Evolutionary conservation across 2,329 filamentous ascomycete species (phyloP).

Genomic region (Aspergillus sp.): DNA sequence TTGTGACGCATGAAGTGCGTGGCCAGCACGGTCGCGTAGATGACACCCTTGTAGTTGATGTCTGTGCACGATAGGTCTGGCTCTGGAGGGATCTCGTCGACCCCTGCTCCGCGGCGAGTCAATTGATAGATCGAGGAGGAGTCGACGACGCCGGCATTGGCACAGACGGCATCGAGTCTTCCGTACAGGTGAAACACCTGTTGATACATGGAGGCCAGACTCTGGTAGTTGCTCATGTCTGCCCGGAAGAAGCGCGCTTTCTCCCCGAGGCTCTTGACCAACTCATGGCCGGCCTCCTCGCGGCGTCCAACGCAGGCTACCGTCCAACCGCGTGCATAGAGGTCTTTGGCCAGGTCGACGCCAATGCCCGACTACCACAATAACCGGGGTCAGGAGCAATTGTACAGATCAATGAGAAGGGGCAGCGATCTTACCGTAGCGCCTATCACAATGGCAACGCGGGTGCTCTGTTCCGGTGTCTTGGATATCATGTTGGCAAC

Average conservation of each 20-base stretch:
- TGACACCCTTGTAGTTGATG: slow-evolving; percentile 52
- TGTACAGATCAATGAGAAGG: background rate
- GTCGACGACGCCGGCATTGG: slow-evolving; percentile 54
- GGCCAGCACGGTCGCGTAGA: slow-evolving; percentile 52
- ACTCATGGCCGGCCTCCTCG: slow-evolving; percentile 29
- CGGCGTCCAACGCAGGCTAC: slow-evolving; percentile 41
- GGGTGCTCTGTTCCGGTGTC: background rate
- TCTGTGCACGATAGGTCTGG: slow-evolving; percentile 50
- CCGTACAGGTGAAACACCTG: slow-evolving; percentile 45
- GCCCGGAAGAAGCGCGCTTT: slow-evolving; percentile 45
- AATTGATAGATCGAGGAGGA: slow-evolving; percentile 47
- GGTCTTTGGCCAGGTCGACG: slow-evolving; percentile 39
- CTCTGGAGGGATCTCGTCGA: slow-evolving; percentile 40
- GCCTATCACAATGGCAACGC: background rate
- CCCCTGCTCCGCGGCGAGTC: slow-evolving; percentile 29
- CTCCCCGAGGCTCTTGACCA: slow-evolving; percentile 32
- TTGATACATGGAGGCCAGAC: slow-evolving; percentile 45
- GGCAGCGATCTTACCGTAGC: background rate
- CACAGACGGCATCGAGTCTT: slow-evolving; percentile 50
- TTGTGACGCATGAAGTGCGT: slow-evolving; percentile 57
- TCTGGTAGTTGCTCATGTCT: slow-evolving; percentile 50
- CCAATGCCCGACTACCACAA: slow-evolving; percentile 50
- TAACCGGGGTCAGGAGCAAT: background rate
- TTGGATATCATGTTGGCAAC: background rate
- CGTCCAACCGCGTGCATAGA: slow-evolving; percentile 35